These are phyloP conservation scores for Neocucurbitaria cava DNA, from an alignment of 2,329 filamentous ascomycete genomes.

Conservation along the genomic window DNA sequence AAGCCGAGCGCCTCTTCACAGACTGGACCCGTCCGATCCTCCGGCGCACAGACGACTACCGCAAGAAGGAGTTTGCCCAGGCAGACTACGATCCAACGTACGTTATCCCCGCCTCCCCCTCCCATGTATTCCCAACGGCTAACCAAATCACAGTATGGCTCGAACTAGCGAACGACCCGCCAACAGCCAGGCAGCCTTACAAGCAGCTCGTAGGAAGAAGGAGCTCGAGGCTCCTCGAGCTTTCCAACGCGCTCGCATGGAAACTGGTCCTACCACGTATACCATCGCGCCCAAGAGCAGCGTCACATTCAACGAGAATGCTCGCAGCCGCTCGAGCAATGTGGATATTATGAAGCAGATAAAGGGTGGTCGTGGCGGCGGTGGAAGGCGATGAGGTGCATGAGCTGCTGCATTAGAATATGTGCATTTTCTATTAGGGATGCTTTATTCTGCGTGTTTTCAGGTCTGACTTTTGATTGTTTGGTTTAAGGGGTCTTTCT, in stretches of 20 bases:
- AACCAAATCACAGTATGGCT: slow-evolving; percentile 24
- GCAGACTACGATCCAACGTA: slow-evolving; percentile 66
- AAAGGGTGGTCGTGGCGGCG: slow-evolving; percentile 31
- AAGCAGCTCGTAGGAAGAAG: slow-evolving; percentile 52
- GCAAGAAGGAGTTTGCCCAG: slow-evolving; percentile 76
- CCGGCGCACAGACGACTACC: slow-evolving; percentile 92
- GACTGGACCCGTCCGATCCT: slow-evolving; percentile 97
- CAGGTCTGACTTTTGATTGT: too few species aligned
- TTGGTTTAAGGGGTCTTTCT: too few species aligned
- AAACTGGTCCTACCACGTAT: slow-evolving; percentile 66
- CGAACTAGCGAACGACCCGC: slow-evolving; percentile 19
- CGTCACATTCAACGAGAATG: slow-evolving; percentile 43
- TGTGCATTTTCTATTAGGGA: too few species aligned
- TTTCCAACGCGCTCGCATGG: slow-evolving; percentile 65
- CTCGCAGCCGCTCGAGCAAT: slow-evolving; percentile 31
- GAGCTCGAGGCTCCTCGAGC: slow-evolving; percentile 60
- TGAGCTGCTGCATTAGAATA: neutral
- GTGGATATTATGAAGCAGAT: slow-evolving; percentile 43
- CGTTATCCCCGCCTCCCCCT: slow-evolving; percentile 16
- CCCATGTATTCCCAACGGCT: slow-evolving; percentile 15
- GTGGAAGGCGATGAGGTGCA: slow-evolving; percentile 23
- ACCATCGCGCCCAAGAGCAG: slow-evolving; percentile 68
- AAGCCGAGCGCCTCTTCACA: slow-evolving; percentile 88
- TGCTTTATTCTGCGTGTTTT: too few species aligned
- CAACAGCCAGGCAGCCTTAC: slow-evolving; percentile 44